Evolutionary conservation across 345 rosid species (phyloP), one percentile per base, ranked within the genome.

Genomic region (Salix arbutifolia): DNA sequence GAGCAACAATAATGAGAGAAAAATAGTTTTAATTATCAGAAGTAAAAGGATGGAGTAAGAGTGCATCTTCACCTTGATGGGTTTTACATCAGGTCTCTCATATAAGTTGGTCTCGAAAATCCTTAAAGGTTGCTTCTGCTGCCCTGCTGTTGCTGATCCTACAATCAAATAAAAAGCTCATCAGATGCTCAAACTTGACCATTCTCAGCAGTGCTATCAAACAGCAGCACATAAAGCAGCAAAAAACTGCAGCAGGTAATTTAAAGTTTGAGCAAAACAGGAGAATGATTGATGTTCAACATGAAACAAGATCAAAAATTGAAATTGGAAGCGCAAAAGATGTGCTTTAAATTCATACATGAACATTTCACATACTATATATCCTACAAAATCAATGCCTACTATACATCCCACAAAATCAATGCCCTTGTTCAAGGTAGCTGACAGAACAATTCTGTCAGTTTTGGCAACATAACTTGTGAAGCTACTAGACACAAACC

Each of bases 51-150:
- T 58, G 62, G 28, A 46, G 18, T 7, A 30, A 50, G 46, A 80
- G 75, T 4, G 71, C 35, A 79, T 12, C 78, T 86, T 83, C 80
- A 92, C 96, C 90, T 91, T 88, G 69, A 75, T 62, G 0, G 80
- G 48, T 80, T 86, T 89, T 30, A 76, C 86, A 78, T 89, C 94
- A 67, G 83, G 76, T 42, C 77, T 88, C 17, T 87, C 94, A 79
- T 89, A 91, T 69, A 80, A 21, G 74, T 78, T 87, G 69, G 89
- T 65, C 85, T 90, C 97, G 65, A 85, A 89, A 69, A 83, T 72
- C 71, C 79, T 77, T 28, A 86, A 82, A 78, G 76, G 67, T 70
- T 85, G 83, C 60, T 86, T 90, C 11, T 85, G 88, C 65, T 84
- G 90, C 79, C 83, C 86, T 75, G 82, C 76, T 60, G 87, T 79